Evolutionary conservation across 306 rosid genomes (phyloP).

Genomic region (Castanea crenata): DNA sequence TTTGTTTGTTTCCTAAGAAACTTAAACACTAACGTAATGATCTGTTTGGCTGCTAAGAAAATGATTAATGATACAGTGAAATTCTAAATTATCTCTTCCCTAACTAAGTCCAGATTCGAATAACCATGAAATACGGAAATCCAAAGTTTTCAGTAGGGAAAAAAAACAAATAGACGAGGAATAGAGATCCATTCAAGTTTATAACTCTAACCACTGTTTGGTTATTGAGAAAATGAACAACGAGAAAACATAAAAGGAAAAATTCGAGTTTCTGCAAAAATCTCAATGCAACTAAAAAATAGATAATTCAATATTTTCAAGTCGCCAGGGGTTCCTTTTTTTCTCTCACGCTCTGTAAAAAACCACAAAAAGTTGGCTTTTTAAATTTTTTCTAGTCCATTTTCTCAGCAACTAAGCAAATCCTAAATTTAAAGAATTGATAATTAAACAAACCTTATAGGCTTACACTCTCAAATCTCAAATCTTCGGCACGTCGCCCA

Average conservation of each 20-base stretch:
- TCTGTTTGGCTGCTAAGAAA: too few species aligned
- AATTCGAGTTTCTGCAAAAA: constrained; percentile 5
- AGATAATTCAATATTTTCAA: not conserved
- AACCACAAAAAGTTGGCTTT: too few species aligned
- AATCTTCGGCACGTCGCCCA: constrained; percentile 12
- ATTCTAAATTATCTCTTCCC: too few species aligned
- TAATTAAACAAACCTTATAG: constrained; percentile 50
- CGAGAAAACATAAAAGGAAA: not conserved
- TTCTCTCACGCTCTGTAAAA: too few species aligned
- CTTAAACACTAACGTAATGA: too few species aligned
- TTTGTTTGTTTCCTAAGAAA: too few species aligned
- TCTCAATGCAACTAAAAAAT: constrained; percentile 14
- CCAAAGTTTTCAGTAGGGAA: not conserved
- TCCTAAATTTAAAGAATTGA: not conserved
- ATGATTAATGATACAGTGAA: too few species aligned
- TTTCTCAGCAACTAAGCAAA: constrained; percentile 29
- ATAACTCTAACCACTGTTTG: constrained; percentile 14
- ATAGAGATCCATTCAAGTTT: constrained; percentile 25
- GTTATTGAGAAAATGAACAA: not conserved
- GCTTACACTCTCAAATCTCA: not conserved
- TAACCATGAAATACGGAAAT: constrained; percentile 4
- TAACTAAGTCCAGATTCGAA: too few species aligned
- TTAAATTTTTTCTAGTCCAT: not conserved
- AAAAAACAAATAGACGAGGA: too few species aligned
- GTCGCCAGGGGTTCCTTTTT: too few species aligned